Evolutionary conservation across 2,329 filamentous ascomycete species (phyloP), one percentile per base, ranked within the genome.

Genomic region (Dothistroma septosporum): DNA sequence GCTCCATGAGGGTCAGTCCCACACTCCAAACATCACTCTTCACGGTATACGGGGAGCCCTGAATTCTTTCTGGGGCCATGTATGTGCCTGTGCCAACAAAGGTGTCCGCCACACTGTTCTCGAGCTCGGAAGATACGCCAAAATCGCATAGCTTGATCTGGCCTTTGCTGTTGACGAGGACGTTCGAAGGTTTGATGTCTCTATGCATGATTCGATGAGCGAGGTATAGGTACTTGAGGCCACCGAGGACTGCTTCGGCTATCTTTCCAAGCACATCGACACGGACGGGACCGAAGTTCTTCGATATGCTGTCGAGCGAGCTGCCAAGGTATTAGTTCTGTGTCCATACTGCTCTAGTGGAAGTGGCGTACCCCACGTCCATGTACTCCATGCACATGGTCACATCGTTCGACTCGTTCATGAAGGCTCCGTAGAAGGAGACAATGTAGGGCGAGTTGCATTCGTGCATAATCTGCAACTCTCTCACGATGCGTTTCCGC

Each of bases 311-410:
- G 76, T 99, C 94, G 55, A 99, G 86, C 31, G 94, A 90, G 55
- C 94, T 97, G 74, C 64, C 60, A 63, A 47, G 7, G n/a, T 32
- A 55, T 63, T 33, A 63, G 61, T 55, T 68, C 41, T 50, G 5
- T 24, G 37, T 64, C 11, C 31, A 11, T 52, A 44, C 37, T 53
- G 58, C 56, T 55, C 47, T 4, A 11, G 6, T 28, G n/a, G 16
- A 5, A 6, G 16, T 21, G 22, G 16, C 90, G 77, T 83, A 97
- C 94, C 94, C 94, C 74, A 93, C 91, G 77, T 99, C 94, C 91
- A 96, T 96, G 75, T 99, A 97, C 76, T 99, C 94, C 94, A 99
- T 99, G 76, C 94, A 99, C 88, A 99, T 93, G 69, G 97, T 95
- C 61, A 99, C 95, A 78, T 99, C 94, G 73, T 95, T 93, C 64